Evolutionary conservation across 2,329 filamentous ascomycete genomes (phyloP), one percentile per base, ranked within the genome.

Genomic region (Fusarium sp.): DNA sequence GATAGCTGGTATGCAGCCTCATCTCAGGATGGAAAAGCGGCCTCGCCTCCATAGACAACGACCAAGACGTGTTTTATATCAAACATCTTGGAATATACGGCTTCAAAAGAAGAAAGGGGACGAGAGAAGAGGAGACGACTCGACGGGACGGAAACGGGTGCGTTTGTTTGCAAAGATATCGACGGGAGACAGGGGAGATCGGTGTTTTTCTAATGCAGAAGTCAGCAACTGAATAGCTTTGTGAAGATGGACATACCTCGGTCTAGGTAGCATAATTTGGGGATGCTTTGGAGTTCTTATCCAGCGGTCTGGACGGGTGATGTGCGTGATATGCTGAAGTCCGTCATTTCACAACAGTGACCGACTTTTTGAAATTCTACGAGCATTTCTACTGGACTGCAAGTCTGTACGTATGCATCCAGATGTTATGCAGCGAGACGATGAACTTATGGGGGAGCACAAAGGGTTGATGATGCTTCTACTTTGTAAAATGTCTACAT

Each of bases 1-100:
- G 48, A 20, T 58, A 36, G 26, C 60, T 72, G 69, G 69, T 60
- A 68, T 72, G 69, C 69, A 66, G 44, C 17, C 20, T 20, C 39
- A 33, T 24, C 66, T 43, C 26, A 64, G 39, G 20, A 60, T 22
- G 67, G 69, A 53, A 72, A 59, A 11, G 61, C 24, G 34, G 34
- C 31, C 31, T 43, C 48, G 18, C 17, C 18, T n/a, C 22, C n/a
- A 24, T 43, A 22, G 52, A 53, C 43, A 28, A 42, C 57, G 40
- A 56, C 39, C 18, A 33, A 31, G 48, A 33, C 49, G 65, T 51
- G 26, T 52, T 26, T 18, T 40, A 53, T 64, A 45, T 50, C 63
- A 66, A 66, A 64, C 60, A 18, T 49, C 11, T 26, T 22, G 43
- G 49, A 14, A 13, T 20, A 45, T 44, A 22, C 22, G 42, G 22